These are phyloP conservation scores for Raffaelea arxii DNA, from an alignment of 2,329 filamentous ascomycete genomes.

Conservation along the genomic window DNA sequence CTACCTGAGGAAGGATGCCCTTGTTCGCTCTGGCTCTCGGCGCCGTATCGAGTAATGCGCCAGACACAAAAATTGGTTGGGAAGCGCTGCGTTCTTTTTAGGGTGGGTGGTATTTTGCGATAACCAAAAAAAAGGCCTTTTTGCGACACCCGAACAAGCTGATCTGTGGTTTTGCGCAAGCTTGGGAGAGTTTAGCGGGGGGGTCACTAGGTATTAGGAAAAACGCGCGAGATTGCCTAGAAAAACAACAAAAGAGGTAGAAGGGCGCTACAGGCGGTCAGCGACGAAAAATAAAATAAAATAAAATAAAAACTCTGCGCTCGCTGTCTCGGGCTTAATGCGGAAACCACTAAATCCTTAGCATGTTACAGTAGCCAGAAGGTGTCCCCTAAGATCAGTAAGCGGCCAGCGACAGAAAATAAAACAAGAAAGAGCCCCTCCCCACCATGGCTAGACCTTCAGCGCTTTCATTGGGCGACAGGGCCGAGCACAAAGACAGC, in stretches of 20 bases:
- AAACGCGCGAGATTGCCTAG: background rate
- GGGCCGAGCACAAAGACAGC: conserved; percentile 1
- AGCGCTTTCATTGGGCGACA: conserved; percentile 11
- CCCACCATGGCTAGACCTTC: conserved; percentile 3
- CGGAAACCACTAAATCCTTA: background rate
- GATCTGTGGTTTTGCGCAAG: background rate
- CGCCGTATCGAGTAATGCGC: too few relatives aligned
- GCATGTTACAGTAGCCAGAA: background rate
- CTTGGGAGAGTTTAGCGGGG: conserved; percentile 2
- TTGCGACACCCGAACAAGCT: too few relatives aligned
- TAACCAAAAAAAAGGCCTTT: too few relatives aligned
- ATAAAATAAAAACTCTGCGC: background rate
- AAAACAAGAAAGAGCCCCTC: conserved; percentile 1
- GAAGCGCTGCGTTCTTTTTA: too few relatives aligned
- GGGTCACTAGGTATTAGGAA: conserved; percentile 12
- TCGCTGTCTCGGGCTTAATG: conserved; percentile 2
- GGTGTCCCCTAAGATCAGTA: conserved; percentile 5
- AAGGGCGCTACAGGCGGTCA: background rate
- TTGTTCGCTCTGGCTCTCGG: too few relatives aligned
- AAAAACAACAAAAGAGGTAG: background rate
- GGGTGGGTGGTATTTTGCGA: too few relatives aligned
- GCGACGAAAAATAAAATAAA: conserved; percentile 1
- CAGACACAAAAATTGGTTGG: too few relatives aligned
- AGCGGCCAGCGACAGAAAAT: conserved; percentile 2
- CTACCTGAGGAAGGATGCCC: too few relatives aligned